These are phyloP conservation scores for Nectriaceae sp. DNA, from an alignment of 2,329 filamentous ascomycete species.

Conservation along the genomic window DNA sequence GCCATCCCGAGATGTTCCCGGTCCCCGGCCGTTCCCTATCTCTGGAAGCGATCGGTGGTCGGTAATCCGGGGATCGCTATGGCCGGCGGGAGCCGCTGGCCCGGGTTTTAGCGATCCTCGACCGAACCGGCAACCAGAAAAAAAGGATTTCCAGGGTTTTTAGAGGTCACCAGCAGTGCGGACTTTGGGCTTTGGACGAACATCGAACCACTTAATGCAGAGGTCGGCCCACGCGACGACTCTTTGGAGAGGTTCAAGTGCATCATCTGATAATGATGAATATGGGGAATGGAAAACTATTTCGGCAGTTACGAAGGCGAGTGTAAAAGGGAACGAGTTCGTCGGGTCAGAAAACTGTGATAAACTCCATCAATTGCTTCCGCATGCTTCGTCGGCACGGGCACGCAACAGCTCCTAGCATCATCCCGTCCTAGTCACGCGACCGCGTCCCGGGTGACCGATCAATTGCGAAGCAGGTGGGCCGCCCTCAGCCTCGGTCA, in stretches of 20 bases:
- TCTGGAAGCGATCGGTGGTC: background rate
- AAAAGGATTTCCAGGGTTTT: background rate
- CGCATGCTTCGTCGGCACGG: background rate
- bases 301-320: constrained; percentile 2
- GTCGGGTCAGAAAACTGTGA: background rate
- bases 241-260: constrained; percentile 4
- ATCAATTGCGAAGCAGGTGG: background rate
- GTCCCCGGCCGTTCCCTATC: background rate
- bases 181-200: constrained; percentile 20
- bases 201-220: constrained; percentile 30
- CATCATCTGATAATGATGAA: constrained; percentile 29
- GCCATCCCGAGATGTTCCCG: background rate
- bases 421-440: background rate
- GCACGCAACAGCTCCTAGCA: background rate
- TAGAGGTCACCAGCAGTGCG: background rate
- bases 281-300: background rate
- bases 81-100: constrained; percentile 16
- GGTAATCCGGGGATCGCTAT: constrained; percentile 21
- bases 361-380: background rate
- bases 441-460: background rate
- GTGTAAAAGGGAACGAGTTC: background rate
- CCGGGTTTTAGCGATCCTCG: constrained; percentile 18
- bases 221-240: constrained; percentile 24
- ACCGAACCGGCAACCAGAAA: too few relatives aligned
- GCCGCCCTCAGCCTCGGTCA: background rate